Conservation (phyloP, 352 stramenopile genomes). For the Stramenopiles sp. region DNA sequence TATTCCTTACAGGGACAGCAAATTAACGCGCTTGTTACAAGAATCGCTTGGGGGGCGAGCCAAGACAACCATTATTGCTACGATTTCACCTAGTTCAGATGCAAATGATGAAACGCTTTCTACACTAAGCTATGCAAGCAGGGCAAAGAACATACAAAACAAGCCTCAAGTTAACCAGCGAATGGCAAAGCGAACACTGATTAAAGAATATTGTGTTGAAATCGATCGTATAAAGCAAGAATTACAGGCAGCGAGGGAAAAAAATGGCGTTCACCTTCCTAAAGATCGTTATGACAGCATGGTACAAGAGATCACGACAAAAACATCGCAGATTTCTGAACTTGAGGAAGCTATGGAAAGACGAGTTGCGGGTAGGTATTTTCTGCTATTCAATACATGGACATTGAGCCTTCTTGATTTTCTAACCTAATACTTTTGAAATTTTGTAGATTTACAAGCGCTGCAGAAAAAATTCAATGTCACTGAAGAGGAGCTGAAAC, state of each 20-base stretch:
- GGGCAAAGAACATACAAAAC: conserved; percentile 81
- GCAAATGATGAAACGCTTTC: conserved; percentile 87
- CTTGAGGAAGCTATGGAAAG: conserved; percentile 39
- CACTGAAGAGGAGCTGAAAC: conserved; percentile 18
- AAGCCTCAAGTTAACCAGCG: conserved; percentile 71
- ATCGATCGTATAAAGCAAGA: conserved; percentile 59
- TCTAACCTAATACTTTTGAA: neutral
- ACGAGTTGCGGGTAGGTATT: conserved; percentile 29
- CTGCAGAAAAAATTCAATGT: conserved; percentile 12
- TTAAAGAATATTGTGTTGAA: conserved; percentile 71
- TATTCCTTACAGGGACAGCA: conserved; percentile 51
- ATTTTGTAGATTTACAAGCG: neutral
- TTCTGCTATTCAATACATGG: conserved; percentile 30
- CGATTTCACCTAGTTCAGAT: conserved; percentile 42
- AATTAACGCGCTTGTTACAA: conserved; percentile 28
- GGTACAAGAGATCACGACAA: conserved; percentile 50
- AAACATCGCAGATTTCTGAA: conserved; percentile 38
- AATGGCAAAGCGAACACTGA: conserved; percentile 56
- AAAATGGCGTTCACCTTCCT: conserved; percentile 71
- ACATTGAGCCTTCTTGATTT: conserved; percentile 16
- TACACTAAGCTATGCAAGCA: conserved; percentile 86
- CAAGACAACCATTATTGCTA: conserved; percentile 34
- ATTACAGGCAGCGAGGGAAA: conserved; percentile 50
- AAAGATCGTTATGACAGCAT: conserved; percentile 69
- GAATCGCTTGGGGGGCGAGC: conserved; percentile 25